Conservation (phyloP, 495 filamentous ascomycete genomes). For the Monascus purpureus region DNA sequence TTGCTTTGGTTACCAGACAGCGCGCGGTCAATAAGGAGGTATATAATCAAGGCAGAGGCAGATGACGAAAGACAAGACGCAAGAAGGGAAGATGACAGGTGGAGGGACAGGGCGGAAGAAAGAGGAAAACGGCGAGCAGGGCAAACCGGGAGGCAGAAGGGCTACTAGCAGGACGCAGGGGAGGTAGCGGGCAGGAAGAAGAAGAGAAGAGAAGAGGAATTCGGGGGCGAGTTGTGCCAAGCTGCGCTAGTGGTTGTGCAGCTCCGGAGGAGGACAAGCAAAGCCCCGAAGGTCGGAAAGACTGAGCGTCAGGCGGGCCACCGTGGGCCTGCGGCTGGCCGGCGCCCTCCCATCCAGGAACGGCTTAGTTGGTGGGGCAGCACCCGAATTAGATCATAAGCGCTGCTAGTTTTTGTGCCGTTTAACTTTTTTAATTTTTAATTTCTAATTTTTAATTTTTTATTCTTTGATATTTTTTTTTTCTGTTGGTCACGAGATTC, state of each 20-base stretch:
- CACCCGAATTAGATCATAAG: constrained; percentile 22
- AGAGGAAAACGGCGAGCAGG: constrained; percentile 4
- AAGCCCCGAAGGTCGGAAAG: constrained; percentile 16
- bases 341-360: constrained; percentile 16
- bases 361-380: constrained; percentile 25
- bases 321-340: constrained; percentile 12
- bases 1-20: too few relatives aligned
- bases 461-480: too few relatives aligned
- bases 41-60: constrained; percentile 2
- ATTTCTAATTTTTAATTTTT: too few relatives aligned
- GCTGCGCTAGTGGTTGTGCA: constrained; percentile 36
- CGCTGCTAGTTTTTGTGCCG: background rate
- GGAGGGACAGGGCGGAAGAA: constrained; percentile 4
- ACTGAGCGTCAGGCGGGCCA: constrained; percentile 15
- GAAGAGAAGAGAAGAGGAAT: constrained; percentile 16
- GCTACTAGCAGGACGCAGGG: constrained; percentile 7
- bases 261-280: constrained; percentile 24
- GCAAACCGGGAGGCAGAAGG: constrained; percentile 3
- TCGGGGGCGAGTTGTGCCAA: constrained; percentile 37
- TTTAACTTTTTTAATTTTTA: too few relatives aligned
- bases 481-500: too few relatives aligned
- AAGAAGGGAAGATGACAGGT: constrained; percentile 5
- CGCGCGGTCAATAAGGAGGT: too few relatives aligned
- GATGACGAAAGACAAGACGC: constrained; percentile 5
- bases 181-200: constrained; percentile 10